Base-by-base conservation (phyloP, 2,329 filamentous ascomycete genomes). In the Bipolaris sorokiniana region DNA sequence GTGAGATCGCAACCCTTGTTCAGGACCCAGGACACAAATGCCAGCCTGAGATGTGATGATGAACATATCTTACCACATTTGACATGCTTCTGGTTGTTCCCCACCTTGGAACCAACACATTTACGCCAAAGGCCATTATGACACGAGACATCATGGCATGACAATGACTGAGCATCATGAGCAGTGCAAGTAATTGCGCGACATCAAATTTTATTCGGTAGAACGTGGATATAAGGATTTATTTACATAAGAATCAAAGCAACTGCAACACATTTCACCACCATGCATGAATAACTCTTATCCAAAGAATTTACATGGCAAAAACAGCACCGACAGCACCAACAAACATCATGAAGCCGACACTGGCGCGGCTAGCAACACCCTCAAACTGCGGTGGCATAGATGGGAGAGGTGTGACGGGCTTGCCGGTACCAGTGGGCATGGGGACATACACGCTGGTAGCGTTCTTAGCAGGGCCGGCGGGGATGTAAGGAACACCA, bases 361-460 rank as follows among this genome's bases (percentile, higher is more conserved):
- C 56, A 34, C 67, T 48, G 22, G 66, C 49, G 36, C 60, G 60
- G 55, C 62, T 68, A 33, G 67, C 69, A n/a, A 68, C 67, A 40
- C 70, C 70, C 44, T 66, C 61, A 20, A 70, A 73, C 53, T 61
- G 48, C 13, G 62, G 45, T 37, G 63, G 59, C 16, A 49, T n/a
- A 42, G 58, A 61, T 40, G 34, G 28, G 7, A 56, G 50, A 18
- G 65, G 62, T 56, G 54, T 62, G 15, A 59, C 51, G 15, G 62
- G 58, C 51, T 58, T 44, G 48, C 54, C 59, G 7, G 56, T 63
- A 41, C 64, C 58, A 26, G 56, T 67, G 5, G 62, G 60, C 45
- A 53, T 26, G 28, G 58, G 53, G 18, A 40, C 55, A 47, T 62
- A 63, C 16, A 38, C 59, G 44, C 48, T 49, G 1, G 61, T 64